A percentile compares a stretch with the other conserved stretches of the same genome.
These are phyloP conservation scores for Rhytidiadelphus loreus DNA, from an alignment of 225 moss, liverwort and hornwort species.

Conservation along the genomic window DNA sequence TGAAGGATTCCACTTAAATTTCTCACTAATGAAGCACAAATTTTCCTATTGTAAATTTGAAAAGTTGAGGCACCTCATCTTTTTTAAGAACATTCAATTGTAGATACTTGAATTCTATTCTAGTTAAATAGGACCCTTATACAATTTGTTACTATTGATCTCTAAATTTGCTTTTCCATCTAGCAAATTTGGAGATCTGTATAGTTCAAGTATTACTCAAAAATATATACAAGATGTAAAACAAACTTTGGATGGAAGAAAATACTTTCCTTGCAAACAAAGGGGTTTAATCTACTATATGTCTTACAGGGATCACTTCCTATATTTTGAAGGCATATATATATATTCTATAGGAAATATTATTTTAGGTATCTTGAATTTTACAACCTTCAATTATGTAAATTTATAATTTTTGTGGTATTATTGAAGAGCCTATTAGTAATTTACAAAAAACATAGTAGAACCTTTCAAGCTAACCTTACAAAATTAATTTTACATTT, in stretches of 20 bases:
- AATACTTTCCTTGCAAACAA: neutral
- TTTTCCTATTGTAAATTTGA: neutral
- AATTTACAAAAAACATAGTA: neutral
- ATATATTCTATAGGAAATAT: rapidly evolving
- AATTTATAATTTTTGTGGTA: neutral
- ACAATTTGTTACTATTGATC: neutral
- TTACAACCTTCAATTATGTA: neutral
- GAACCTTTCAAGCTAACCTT: neutral
- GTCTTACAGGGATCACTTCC: rapidly evolving
- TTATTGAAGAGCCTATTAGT: neutral
- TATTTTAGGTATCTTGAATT: neutral
- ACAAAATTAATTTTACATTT: neutral
- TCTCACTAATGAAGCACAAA: neutral
- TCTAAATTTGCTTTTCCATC: too few species aligned
- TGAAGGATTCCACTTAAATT: neutral
- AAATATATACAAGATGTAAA: neutral
- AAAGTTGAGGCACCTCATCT: neutral
- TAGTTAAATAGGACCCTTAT: neutral
- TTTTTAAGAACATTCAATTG: neutral
- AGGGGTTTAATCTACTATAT: neutral
- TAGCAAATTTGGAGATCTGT: rapidly evolving
- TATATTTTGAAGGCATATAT: neutral
- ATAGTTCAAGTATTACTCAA: neutral
- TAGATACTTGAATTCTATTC: neutral
- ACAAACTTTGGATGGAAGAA: neutral